Evolutionary conservation across 2,329 filamentous ascomycete species (phyloP).

Genomic region (Emmonsia crescens): DNA sequence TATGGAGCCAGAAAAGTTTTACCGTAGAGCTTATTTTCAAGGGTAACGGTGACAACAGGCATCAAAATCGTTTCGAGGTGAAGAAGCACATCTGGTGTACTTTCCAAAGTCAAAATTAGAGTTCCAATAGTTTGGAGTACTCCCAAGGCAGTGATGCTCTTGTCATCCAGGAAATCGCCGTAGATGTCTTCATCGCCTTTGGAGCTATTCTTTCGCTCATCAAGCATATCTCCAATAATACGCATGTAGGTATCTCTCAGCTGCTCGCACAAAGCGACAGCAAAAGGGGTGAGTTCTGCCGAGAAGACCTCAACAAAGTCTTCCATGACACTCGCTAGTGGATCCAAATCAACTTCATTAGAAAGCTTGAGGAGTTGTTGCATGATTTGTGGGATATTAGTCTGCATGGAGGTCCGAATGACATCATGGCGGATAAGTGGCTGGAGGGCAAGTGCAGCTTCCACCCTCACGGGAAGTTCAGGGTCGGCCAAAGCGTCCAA

Average conservation of each 20-base stretch:
- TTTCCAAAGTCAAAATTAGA: slow-evolving; percentile 90
- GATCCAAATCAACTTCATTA: slow-evolving; percentile 96
- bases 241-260: slow-evolving; percentile 90
- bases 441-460: slow-evolving; percentile 85
- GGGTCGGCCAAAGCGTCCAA: slow-evolving; percentile 91
- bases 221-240: slow-evolving; percentile 82
- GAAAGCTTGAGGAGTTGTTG: slow-evolving; percentile 93
- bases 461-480: slow-evolving; percentile 87
- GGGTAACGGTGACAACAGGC: slow-evolving; percentile 90
- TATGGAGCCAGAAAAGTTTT: slow-evolving; percentile 17
- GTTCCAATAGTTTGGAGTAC: slow-evolving; percentile 97
- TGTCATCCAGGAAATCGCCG: slow-evolving; percentile 90
- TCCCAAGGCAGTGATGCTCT: slow-evolving; percentile 93
- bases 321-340: slow-evolving; percentile 97
- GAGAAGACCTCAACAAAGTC: slow-evolving; percentile 99
- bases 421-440: slow-evolving; percentile 91
- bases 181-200: slow-evolving; percentile 67
- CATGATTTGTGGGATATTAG: slow-evolving; percentile 98
- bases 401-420: slow-evolving; percentile 90
- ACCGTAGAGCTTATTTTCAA: slow-evolving; percentile 96
- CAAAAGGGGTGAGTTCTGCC: slow-evolving; percentile 91
- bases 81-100: slow-evolving; percentile 86
- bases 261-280: slow-evolving; percentile 90
- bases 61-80: slow-evolving; percentile 94
- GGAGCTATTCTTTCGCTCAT: slow-evolving; percentile 61